These are phyloP conservation scores for Cladorrhinum sp. DNA, from an alignment of 2,329 filamentous ascomycete species.

Conservation along the genomic window DNA sequence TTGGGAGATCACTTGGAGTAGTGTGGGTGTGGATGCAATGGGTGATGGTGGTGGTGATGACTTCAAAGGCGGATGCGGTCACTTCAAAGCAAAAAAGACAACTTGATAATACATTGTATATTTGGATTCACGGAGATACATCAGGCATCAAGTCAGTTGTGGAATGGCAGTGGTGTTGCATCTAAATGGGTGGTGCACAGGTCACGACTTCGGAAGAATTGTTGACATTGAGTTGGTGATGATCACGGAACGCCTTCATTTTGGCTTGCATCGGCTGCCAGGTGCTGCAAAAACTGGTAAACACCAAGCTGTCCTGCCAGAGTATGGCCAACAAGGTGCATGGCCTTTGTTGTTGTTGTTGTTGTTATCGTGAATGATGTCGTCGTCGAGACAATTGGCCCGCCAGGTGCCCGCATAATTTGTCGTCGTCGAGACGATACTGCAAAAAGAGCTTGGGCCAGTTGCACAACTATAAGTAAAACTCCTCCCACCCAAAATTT, in stretches of 20 bases:
- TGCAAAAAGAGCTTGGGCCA: not conserved
- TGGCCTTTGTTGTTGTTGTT: not conserved
- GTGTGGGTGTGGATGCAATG: not conserved
- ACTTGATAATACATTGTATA: not conserved
- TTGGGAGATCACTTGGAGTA: no score
- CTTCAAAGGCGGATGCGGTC: not conserved
- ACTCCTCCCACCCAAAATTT: not conserved
- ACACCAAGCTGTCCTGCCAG: not conserved
- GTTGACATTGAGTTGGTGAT: not conserved
- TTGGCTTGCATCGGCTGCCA: not conserved
- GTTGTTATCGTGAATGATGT: not conserved
- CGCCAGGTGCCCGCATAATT: not conserved
- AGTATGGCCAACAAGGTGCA: not conserved
- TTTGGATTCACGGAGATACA: not conserved
- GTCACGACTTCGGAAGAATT: not conserved
- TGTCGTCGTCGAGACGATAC: no score
- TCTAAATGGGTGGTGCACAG: not conserved
- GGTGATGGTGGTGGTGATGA: not conserved
- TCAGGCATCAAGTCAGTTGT: not conserved
- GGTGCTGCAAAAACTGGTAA: not conserved
- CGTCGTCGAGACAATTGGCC: not conserved
- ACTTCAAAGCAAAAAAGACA: not conserved
- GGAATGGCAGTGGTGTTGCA: not conserved
- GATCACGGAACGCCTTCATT: not conserved
- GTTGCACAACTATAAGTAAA: not conserved